phyloP scores from a whole-genome alignment of 1,284 basidiomycete genomes.

The Blastosporella zonata region DNA sequence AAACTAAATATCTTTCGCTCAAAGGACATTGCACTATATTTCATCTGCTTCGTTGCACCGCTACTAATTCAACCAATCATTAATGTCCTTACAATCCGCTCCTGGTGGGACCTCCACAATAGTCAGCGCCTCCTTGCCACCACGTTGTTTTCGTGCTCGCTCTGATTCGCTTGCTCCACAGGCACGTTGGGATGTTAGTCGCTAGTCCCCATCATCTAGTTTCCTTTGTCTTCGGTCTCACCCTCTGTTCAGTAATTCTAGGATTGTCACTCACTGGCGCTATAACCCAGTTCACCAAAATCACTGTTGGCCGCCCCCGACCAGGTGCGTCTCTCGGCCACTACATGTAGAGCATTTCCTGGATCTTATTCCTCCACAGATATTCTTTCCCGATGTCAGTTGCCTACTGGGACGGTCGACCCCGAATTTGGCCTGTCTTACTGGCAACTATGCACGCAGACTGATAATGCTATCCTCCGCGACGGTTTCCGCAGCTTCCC shows the following conservation, averaged over 20 bases:
- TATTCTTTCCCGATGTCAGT: constrained; percentile 82
- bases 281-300: constrained; percentile 84
- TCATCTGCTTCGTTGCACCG: constrained; percentile 71
- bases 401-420: constrained; percentile 61
- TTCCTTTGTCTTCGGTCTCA: neutral
- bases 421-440: constrained; percentile 74
- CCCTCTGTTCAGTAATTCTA: constrained; percentile 56
- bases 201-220: constrained; percentile 7
- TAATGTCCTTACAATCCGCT: constrained; percentile 69
- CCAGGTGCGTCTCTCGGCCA: constrained; percentile 49
- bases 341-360: neutral
- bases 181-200: constrained; percentile 64
- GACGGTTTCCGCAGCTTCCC: constrained; percentile 96
- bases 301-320: constrained; percentile 87
- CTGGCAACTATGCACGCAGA: constrained; percentile 78
- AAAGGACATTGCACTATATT: constrained; percentile 55
- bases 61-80: constrained; percentile 65
- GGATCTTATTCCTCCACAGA: constrained; percentile 39
- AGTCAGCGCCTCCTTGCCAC: constrained; percentile 32
- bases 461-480: constrained; percentile 52
- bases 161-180: constrained; percentile 18
- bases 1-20: neutral
- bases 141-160: constrained; percentile 1
- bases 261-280: constrained; percentile 74
- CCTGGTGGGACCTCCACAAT: constrained; percentile 88